These are phyloP conservation scores for Solanum pennellii DNA, from an alignment of 257 asterid species.

Conservation along the genomic window DNA sequence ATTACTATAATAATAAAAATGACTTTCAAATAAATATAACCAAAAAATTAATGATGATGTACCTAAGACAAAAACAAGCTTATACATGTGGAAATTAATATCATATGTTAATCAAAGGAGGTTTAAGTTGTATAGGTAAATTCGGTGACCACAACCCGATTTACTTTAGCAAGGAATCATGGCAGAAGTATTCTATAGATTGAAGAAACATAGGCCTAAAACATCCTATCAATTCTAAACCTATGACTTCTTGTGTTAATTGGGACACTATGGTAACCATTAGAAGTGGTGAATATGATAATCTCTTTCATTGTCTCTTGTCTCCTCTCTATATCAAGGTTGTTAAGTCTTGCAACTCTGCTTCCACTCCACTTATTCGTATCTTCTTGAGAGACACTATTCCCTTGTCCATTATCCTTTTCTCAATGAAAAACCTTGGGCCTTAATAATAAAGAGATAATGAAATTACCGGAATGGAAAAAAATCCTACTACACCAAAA, in stretches of 20 bases:
- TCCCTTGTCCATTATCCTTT: not conserved
- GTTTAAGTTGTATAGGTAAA: not conserved
- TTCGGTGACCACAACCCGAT: not conserved
- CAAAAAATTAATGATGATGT: not conserved
- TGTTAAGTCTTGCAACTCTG: not conserved
- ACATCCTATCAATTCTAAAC: not conserved
- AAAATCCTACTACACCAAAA: not conserved
- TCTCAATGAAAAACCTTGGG: not conserved
- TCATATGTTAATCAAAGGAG: not conserved
- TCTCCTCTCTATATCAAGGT: not conserved
- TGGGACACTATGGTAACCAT: not conserved
- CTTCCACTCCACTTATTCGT: not conserved
- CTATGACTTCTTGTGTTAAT: not conserved
- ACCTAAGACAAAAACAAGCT: not conserved
- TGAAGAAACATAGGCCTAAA: not conserved
- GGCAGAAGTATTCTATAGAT: not conserved
- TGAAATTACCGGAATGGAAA: not conserved
- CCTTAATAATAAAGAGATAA: not conserved
- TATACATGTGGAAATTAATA: not conserved
- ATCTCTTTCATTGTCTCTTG: not conserved
- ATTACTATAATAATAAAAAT: not conserved
- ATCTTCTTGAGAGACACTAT: not conserved
- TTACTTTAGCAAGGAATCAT: not conserved
- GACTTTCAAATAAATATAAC: not conserved
- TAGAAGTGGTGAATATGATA: not conserved